phyloP scores from a whole-genome alignment of 371 early-diverging fungal species.

The Mucor indicus region DNA sequence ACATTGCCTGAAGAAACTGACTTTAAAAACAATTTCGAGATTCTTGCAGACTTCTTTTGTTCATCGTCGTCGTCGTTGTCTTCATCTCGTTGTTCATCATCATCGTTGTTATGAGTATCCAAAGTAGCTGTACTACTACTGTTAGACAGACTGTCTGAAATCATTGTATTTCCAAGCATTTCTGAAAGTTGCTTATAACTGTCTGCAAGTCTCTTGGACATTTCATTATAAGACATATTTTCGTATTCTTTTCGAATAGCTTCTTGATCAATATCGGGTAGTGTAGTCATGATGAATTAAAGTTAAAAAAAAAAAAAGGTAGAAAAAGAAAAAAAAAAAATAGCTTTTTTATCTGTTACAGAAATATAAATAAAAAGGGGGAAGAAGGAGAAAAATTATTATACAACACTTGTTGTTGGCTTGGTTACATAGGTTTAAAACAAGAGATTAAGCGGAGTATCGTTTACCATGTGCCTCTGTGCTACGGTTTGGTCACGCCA shows the following conservation, averaged over 20 bases:
- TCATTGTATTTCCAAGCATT: constrained; percentile 32
- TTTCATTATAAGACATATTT: constrained; percentile 44
- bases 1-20: constrained; percentile 86
- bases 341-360: too few relatives aligned
- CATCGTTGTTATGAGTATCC: constrained; percentile 4
- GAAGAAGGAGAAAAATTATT: too few relatives aligned
- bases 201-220: constrained; percentile 37
- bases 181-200: constrained; percentile 38
- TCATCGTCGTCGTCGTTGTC: constrained; percentile 57
- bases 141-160: constrained; percentile 3
- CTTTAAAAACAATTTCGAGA: constrained; percentile 28
- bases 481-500: too few relatives aligned
- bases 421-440: too few relatives aligned
- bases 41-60: constrained; percentile 56
- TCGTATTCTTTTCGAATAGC: constrained; percentile 35
- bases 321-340: not conserved
- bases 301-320: not conserved
- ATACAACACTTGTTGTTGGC: too few relatives aligned
- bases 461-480: too few relatives aligned
- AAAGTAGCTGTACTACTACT: constrained; percentile 1
- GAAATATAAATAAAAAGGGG: too few relatives aligned
- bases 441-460: too few relatives aligned
- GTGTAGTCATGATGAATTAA: not conserved
- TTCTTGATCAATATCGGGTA: not conserved
- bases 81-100: constrained; percentile 12